Base-by-base conservation (phyloP, 2,329 filamentous ascomycete species). In the Aspergillus phoenicis region DNA sequence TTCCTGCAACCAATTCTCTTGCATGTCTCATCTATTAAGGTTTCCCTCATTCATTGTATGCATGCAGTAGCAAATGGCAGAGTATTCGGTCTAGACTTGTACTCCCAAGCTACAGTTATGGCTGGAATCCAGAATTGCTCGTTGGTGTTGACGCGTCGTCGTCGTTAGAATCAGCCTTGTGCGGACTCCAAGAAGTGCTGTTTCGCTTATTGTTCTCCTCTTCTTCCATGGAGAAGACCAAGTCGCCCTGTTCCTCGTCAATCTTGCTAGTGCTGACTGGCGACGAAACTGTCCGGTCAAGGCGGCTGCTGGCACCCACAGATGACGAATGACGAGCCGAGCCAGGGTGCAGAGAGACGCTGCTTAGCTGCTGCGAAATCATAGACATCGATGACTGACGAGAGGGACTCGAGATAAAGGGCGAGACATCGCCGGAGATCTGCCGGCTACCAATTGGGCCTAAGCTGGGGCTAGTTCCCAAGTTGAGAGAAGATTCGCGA, bases 311-410 rank as follows among this genome's bases (percentile, higher is more conserved):
- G n/a, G 68, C 64, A 24, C 65, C 71, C 15, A 69, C 59, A 24
- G 76, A 70, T 43, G 71, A 71, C 28, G 75, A 68, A 52, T 74
- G 76, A 8, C 77, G 76, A 17, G 73, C 73, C n/a, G 73, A 73
- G 48, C 71, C 71, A 33, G 79, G 78, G 59, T 81, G 77, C 38
- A 82, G 73, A 5, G 76, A 79, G 65, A 78, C 73, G 59, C 76
- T 71, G 54, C 73, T 71, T n/a, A 85, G 71, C 65, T 85, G 85
- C 68, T 87, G 84, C 51, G 84, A 86, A 58, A 88, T 84, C 80
- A 85, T 85, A 56, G 84, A 85, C 80, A 87, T 85, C 13, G 83
- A 83, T 4, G 83, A 78, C 67, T 85, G 84, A 20, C 84, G 80
- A 30, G 82, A 80, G 13, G 85, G 84, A 30, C 83, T 85, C 20